These are phyloP conservation scores for Lasiodiplodia hormozganensis DNA, from an alignment of 2,329 filamentous ascomycete genomes.

Conservation along the genomic window DNA sequence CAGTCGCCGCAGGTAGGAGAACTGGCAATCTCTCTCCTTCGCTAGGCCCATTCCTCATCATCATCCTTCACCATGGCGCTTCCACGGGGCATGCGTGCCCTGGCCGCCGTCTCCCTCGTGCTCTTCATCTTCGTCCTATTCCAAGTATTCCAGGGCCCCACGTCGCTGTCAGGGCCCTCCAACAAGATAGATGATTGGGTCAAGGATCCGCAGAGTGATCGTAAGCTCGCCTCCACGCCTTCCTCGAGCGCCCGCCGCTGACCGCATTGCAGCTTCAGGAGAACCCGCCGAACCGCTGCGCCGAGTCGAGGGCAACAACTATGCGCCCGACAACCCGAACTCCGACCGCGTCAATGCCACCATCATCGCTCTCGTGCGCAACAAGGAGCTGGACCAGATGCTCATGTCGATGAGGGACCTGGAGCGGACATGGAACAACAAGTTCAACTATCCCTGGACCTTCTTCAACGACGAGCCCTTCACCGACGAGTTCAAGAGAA, in stretches of 20 bases:
- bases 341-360: conserved; percentile 92
- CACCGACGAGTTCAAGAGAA: conserved; percentile 87
- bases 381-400: conserved; percentile 85
- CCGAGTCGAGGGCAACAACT: conserved; percentile 73
- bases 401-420: conserved; percentile 88
- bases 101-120: conserved; percentile 73
- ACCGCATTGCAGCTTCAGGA: conserved; percentile 67
- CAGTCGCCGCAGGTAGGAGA: not conserved
- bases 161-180: conserved; percentile 46
- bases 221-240: conserved; percentile 62
- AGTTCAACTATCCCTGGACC: conserved; percentile 99
- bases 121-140: conserved; percentile 82
- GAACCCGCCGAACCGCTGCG: conserved; percentile 81
- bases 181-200: conserved; percentile 66
- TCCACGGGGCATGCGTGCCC: conserved; percentile 81
- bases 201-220: conserved; percentile 84
- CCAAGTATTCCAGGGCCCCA: conserved; percentile 70
- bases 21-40: conserved; percentile 4
- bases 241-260: not conserved
- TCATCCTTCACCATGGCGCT: conserved; percentile 71
- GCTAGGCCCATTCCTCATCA: not conserved
- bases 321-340: conserved; percentile 75
- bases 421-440: conserved; percentile 94
- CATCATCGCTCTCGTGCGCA: conserved; percentile 87
- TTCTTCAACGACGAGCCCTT: conserved; percentile 99